These are phyloP conservation scores for Monosporascus sp. DNA, from an alignment of 2,329 filamentous ascomycete species.

Conservation along the genomic window DNA sequence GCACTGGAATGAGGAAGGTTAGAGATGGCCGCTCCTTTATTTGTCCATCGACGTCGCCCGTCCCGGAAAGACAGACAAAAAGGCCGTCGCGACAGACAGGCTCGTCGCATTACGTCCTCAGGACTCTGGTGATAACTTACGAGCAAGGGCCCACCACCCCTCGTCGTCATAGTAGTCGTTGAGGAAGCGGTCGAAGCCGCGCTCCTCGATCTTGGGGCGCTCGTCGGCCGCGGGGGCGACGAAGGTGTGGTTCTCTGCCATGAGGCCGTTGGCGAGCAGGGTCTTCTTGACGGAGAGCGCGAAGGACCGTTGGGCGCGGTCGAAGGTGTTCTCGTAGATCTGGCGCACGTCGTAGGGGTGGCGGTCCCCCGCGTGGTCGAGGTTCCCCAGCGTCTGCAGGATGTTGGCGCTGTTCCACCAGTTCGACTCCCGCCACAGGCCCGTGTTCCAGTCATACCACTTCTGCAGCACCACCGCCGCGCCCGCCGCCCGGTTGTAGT, in stretches of 20 bases:
- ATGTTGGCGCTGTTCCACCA: slow-evolving; percentile 73
- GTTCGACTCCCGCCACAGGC: slow-evolving; percentile 58
- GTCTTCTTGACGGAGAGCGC: slow-evolving; percentile 32
- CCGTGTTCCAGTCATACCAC: slow-evolving; percentile 56
- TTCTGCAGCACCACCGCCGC: slow-evolving; percentile 43
- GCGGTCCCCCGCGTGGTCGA: slow-evolving; percentile 29
- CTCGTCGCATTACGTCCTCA: slow-evolving; percentile 41
- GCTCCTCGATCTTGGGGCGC: slow-evolving; percentile 21
- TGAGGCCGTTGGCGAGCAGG: slow-evolving; percentile 29
- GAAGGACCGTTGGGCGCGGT: slow-evolving; percentile 35
- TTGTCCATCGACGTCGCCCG: neutral
- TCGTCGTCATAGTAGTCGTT: slow-evolving; percentile 56
- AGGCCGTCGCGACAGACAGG: too few species aligned
- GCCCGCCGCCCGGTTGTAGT: slow-evolving; percentile 26
- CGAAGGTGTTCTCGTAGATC: slow-evolving; percentile 40
- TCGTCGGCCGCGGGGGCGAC: slow-evolving; percentile 13
- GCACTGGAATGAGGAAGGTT: slow-evolving; percentile 38
- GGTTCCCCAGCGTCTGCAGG: slow-evolving; percentile 57
- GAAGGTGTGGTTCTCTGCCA: slow-evolving; percentile 33
- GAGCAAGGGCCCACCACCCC: slow-evolving; percentile 58
- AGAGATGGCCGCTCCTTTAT: slow-evolving; percentile 43
- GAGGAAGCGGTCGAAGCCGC: slow-evolving; percentile 35
- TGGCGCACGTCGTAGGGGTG: slow-evolving; percentile 33
- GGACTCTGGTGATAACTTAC: slow-evolving; percentile 48
- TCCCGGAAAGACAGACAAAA: too few species aligned